Evolutionary conservation across 768 basidiomycete genomes (phyloP), one percentile per base, ranked within the genome.

Genomic region (Tricholoma bakamatsutake): DNA sequence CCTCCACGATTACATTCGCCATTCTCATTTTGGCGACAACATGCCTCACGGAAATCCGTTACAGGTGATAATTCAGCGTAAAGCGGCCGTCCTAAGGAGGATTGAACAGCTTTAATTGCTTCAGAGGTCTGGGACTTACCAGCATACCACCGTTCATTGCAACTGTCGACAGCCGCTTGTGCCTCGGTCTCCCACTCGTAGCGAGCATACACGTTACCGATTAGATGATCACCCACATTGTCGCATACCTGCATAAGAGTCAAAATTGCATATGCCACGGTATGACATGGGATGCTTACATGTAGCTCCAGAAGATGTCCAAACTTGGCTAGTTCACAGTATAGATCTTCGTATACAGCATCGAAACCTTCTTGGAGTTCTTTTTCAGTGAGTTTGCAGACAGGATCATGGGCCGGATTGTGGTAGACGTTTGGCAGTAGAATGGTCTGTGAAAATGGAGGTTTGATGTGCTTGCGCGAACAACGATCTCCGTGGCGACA

Each of bases 171-270:
- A 2, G 96, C 96, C 30, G 86, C 76, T 65, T 93, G 89, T 8
- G 96, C 96, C 68, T 99, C 96, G 0, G 94, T 94, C 72, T 99
- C 96, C 94, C 93, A 97, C 66, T 99, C 96, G 66, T 91, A 99
- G 21, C 96, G 84, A 4, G 95, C 96, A 67, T 99, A 99, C 2
- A 99, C 96, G 64, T 98, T 97, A 21, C 95, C 95, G 64, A 96
- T 92, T 24, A 98, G 78, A 67, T 99, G 96, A 67, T 98, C 97
- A n/a, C 97, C 97, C 33, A 99, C 95, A 66, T 99, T 99, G 74
- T 99, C 96, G 67, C 96, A 99, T 11, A 99, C 88, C 88, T 90
- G 42, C 53, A 34, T 53, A 49, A 53, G 27, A 9, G 39, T 53
- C 27, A 51, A 21, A 47, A 50, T 24, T 45, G 30, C 15, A 35